Conservation (phyloP, 2,329 filamentous ascomycete genomes). For the Fusarium aywerte region DNA sequence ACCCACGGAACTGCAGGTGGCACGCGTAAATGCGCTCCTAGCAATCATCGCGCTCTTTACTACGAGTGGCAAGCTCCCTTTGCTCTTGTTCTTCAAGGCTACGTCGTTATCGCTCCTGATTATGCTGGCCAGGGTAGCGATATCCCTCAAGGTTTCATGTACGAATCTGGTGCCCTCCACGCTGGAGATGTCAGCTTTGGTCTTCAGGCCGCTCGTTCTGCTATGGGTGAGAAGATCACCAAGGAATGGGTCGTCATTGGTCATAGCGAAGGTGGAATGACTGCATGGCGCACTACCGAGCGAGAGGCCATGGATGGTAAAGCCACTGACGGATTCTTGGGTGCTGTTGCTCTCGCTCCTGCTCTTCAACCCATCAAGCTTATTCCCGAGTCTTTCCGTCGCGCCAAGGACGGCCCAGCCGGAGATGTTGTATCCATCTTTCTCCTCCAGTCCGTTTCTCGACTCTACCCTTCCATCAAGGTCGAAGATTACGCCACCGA, state of each 20-base stretch:
- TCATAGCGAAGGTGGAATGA: constrained; percentile 22
- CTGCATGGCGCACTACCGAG: constrained; percentile 15
- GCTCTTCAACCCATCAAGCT: constrained; percentile 21
- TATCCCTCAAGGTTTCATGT: constrained; percentile 24
- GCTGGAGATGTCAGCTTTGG: constrained; percentile 18
- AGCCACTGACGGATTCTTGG: constrained; percentile 12
- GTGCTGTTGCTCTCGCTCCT: constrained; percentile 5
- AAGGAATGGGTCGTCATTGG: constrained; percentile 21
- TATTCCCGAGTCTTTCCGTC: constrained; percentile 19
- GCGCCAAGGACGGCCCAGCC: constrained; percentile 5
- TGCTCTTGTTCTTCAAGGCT: background rate
- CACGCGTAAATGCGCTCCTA: constrained; percentile 18
- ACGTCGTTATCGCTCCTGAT: constrained; percentile 9
- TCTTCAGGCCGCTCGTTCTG: background rate
- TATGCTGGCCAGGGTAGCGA: constrained; percentile 23
- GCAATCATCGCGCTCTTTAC: constrained; percentile 6
- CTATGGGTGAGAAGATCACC: background rate
- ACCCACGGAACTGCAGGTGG: constrained; percentile 20
- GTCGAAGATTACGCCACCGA: constrained; percentile 18
- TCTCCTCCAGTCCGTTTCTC: constrained; percentile 3
- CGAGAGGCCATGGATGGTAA: constrained; percentile 8
- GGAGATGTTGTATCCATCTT: constrained; percentile 24
- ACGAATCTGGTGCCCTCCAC: constrained; percentile 13
- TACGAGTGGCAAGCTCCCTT: constrained; percentile 10
- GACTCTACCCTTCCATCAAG: background rate